Evolutionary conservation across 164 flowering plant species (phyloP), one percentile per base, ranked within the genome.

Genomic region (Platanus orientalis): DNA sequence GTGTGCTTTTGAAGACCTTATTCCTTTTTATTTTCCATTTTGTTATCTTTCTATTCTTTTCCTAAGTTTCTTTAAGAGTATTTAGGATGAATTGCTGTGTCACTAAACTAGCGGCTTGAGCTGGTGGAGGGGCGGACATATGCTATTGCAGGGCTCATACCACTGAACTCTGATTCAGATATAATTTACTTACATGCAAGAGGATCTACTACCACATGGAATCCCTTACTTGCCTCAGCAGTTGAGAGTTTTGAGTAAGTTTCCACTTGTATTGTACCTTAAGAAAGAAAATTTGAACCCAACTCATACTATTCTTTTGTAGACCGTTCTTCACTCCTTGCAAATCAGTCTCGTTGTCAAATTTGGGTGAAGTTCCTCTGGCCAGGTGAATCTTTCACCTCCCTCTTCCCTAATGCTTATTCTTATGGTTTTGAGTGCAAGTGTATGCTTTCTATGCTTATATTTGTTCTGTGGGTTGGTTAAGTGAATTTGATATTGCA

Each of bases 401-500:
- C 7, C 20, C 54, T 30, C 34, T 76, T 53, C 26, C 11, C 1
- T n/a, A 6, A 26, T 62, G 39, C 11, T 26, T 72, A 51, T 71
- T 54, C 52, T 70, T 68, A 19, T 63, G 55, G 36, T 61, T 57
- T 40, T 27, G 9, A 7, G 27, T 30, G 30, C 24, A n/a, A 19
- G 56, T 11, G 39, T 19, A 60, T 65, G 21, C 3, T 57, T 51
- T 29, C 56, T 64, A 32, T 66, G 28, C 61, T 75, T 47, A 49
- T 61, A 14, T 54, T 55, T n/a, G 14, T 61, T 69, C 27, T 65
- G 21, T 54, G 60, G 49, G 17, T 60, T 60, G 69, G 28, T 65
- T 50, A 82, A 89, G 99, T 69, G 99, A 94, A 70, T 94, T 94
- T 75, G 99, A 94, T 68, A 79, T 82, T 55, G 94, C 89, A 66